These are phyloP conservation scores for Arthromyces matolae DNA, from an alignment of 768 basidiomycete genomes.

Conservation along the genomic window DNA sequence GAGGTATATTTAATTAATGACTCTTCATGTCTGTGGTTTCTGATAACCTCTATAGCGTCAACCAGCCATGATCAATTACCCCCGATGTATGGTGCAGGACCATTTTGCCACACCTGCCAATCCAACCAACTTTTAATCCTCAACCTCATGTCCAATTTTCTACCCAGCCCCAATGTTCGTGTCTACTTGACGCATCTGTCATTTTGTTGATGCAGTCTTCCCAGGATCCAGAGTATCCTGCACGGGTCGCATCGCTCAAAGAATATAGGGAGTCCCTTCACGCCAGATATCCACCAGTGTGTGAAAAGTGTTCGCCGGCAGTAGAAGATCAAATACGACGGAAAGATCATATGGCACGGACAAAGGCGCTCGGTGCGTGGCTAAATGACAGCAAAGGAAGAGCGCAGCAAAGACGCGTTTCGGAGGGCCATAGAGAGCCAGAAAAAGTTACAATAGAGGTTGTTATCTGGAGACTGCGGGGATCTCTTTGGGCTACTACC, in stretches of 20 bases:
- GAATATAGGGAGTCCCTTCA: slow-evolving; percentile 75
- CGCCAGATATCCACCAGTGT: slow-evolving; percentile 84
- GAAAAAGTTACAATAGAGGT: slow-evolving; percentile 49
- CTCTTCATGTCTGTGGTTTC: not conserved
- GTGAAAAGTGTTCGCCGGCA: slow-evolving; percentile 64
- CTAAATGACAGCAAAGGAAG: slow-evolving; percentile 65
- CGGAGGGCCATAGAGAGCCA: slow-evolving; percentile 35
- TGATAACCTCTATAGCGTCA: slow-evolving; percentile 42
- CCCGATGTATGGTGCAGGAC: slow-evolving; percentile 51
- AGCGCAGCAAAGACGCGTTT: slow-evolving; percentile 48
- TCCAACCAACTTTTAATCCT: slow-evolving; percentile 89
- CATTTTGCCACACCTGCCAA: slow-evolving; percentile 85
- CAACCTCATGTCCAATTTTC: slow-evolving; percentile 85
- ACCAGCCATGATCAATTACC: slow-evolving; percentile 69
- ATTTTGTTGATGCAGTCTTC: slow-evolving; percentile 4
- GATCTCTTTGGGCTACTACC: slow-evolving; percentile 58
- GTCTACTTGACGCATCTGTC: not conserved
- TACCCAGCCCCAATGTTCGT: slow-evolving; percentile 74
- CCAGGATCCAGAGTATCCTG: slow-evolving; percentile 71
- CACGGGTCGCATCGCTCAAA: slow-evolving; percentile 59
- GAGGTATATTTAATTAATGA: slow-evolving; percentile 60
- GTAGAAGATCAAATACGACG: slow-evolving; percentile 80
- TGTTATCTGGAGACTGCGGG: slow-evolving; percentile 65
- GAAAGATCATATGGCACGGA: slow-evolving; percentile 80
- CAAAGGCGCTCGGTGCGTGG: slow-evolving; percentile 70